Evolutionary conservation across 148 eudicot species (phyloP), one percentile per base, ranked within the genome.

Genomic region (Rhododendron vialii): DNA sequence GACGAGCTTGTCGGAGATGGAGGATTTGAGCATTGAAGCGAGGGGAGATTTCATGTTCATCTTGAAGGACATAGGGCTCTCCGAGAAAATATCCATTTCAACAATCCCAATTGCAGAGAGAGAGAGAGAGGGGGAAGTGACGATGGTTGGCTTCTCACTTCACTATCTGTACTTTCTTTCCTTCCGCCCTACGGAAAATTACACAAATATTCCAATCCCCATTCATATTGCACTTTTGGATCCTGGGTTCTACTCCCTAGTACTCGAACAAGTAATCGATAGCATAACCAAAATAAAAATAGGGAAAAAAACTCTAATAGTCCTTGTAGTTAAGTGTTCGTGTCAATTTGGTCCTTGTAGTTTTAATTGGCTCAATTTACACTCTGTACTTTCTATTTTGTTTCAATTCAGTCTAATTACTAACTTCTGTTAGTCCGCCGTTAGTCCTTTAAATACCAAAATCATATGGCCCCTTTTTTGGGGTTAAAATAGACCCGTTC

Each of bases 21-120:
- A 57, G 4, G 92, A 84, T 85, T 87, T 90, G 87, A 91, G 92
- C n/a, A 77, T 17, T 17, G 88, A 50, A 73, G 90, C 90, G 15
- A 87, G 75, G 0, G 83, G 85, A n/a, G 91, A 90, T 57, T 87
- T 88, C 57, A 91, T 13, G 18, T 88, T 86, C 24, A 91, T 80
- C 13, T 90, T 88, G 89, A 91, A 91, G 2, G 90, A 77, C 55
- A 30, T 88, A 11, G 87, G 86, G 69, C 41, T 45, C 45, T 80
- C 83, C 1, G 83, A 59, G 30, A 85, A 88, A 45, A 86, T 87
- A 55, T 75, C 89, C 92, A 88, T 85, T 15, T 81, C 35, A 3
- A 9, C 69, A 28, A 30, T 48, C 53, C 26, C n/a, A 77, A 4
- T 10, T 6, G 45, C 61, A 20, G 41, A 33, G 20, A 73, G n/a